phyloP scores from a whole-genome alignment of 2,329 filamentous ascomycete species.

The Acephala macrosclerotiorum region DNA sequence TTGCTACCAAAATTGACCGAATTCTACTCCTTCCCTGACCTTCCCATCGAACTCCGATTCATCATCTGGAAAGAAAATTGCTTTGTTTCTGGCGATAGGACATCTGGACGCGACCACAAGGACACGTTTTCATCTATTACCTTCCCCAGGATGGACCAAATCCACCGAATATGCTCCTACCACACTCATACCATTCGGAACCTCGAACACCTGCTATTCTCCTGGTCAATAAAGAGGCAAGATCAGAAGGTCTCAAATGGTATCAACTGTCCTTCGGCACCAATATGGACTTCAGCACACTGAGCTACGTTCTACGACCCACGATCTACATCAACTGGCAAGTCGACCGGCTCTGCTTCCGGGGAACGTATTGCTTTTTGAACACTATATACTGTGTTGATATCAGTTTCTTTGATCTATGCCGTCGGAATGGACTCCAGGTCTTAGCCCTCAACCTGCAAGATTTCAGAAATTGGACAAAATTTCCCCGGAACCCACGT shows the following conservation, averaged over 20 bases:
- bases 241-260: background rate
- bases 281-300: background rate
- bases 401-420: background rate
- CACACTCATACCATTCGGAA: background rate
- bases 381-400: background rate
- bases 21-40: background rate
- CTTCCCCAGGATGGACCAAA: background rate
- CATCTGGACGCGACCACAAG: background rate
- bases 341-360: background rate
- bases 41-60: background rate
- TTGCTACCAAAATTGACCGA: background rate
- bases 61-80: background rate
- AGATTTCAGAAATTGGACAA: too few species aligned
- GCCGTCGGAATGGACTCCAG: background rate
- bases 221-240: background rate
- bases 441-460: background rate
- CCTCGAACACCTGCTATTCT: background rate
- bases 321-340: background rate
- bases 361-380: background rate
- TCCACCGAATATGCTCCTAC: background rate
- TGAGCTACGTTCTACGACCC: background rate
- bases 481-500: too few species aligned
- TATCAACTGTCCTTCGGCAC: background rate
- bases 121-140: background rate
- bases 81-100: background rate